A percentile compares a stretch with the other conserved stretches of the same genome.
Conservation (phyloP, 2,329 filamentous ascomycete species). For the Thielaviopsis punctulata region DNA sequence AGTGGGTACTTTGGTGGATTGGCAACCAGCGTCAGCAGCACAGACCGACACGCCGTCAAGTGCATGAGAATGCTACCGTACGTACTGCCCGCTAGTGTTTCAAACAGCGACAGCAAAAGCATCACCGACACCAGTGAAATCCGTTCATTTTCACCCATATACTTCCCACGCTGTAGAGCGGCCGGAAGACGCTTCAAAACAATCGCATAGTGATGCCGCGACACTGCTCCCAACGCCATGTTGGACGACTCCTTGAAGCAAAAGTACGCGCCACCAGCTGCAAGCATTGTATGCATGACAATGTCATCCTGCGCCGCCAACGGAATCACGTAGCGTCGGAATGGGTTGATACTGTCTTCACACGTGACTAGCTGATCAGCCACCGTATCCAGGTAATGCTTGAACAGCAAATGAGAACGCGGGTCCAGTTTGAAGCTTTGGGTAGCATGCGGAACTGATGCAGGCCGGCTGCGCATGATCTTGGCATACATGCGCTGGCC, state of each 20-base stretch:
- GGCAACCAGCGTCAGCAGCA: not conserved
- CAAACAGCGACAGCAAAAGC: constrained; percentile 8
- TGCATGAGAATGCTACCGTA: constrained; percentile 9
- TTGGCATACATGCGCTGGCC: not conserved
- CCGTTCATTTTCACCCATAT: constrained; percentile 1
- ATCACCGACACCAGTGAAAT: constrained; percentile 8
- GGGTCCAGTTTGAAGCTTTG: constrained; percentile 4
- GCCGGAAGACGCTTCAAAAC: constrained; percentile 3
- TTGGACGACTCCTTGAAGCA: constrained; percentile 5
- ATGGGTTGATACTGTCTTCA: constrained; percentile 3
- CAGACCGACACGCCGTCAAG: constrained; percentile 7
- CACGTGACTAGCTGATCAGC: constrained; percentile 7
- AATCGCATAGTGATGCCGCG: constrained; percentile 5
- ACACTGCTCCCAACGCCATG: constrained; percentile 2
- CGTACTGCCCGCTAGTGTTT: constrained; percentile 7
- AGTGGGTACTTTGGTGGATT: not conserved
- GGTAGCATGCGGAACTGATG: not conserved
- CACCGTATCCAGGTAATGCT: constrained; percentile 10
- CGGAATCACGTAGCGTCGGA: constrained; percentile 3
- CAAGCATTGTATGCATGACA: constrained; percentile 10
- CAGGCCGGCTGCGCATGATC: not conserved
- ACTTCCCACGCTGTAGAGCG: constrained; percentile 1
- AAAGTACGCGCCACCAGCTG: constrained; percentile 10
- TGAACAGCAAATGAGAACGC: constrained; percentile 9
- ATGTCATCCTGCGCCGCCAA: constrained; percentile 8